Evolutionary conservation across 139 green algal species (phyloP), one percentile per base, ranked within the genome.

Genomic region (Chlamydomonas asymmetrica): DNA sequence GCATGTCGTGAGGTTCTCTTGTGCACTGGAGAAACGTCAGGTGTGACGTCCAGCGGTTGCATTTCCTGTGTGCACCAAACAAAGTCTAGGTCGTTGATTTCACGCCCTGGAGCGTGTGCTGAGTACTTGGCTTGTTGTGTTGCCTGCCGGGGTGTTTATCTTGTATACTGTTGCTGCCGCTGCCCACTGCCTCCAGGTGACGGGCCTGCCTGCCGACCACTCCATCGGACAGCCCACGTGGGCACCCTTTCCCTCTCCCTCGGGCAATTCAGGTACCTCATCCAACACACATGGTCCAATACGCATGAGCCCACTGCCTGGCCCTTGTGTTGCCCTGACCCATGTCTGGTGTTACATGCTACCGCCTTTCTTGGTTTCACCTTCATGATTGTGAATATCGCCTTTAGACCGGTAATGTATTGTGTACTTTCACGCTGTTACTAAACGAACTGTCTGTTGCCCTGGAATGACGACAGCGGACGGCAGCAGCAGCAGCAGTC

Each of bases 161-260:
- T 52, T 13, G 13, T 13, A 10, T 13, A 10, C 45, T 52, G 45
- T 16, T 52, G 45, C 45, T 52, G 45, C 45, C 13, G 13, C 45
- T 25, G 13, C 45, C 45, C 45, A 10, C 45, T 52, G 13, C 25
- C 63, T 3, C 2, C 57, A 76, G 70, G 57, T 76, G 1, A 56
- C 70, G 20, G 70, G 70, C 40, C 39, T 76, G 40, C 57, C 70
- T 23, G 56, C 45, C 27, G 70, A 76, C 32, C 57, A 76, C 57
- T 68, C 70, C 8, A 20, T 76, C 6, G 70, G 70, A 8, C 70
- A 76, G 57, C 56, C 70, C 23, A 48, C 70, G 8, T 76, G 70
- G 70, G 57, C 56, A 32, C 70, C 70, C 9, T 57, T 57, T 5
- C n/a, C 34, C 1, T 9, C 70, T 1, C 22, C 35, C 8, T 23